Evolutionary conservation across 306 rosid species (phyloP), one percentile per base, ranked within the genome.

Genomic region (Carpinus viminea): DNA sequence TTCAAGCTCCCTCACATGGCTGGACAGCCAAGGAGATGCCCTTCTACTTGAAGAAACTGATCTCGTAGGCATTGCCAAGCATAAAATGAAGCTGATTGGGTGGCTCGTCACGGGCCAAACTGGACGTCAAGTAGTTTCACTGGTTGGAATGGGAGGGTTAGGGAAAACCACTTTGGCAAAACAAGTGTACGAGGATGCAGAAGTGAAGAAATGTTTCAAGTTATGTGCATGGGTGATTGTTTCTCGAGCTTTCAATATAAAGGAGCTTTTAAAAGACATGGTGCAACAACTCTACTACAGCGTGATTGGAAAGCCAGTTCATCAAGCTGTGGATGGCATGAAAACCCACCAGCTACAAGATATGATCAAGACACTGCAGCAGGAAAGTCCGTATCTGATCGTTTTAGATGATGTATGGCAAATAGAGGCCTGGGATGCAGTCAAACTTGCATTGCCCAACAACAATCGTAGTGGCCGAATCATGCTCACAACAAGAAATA

Each of bases 401-500:
- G 69, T 80, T 21, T 47, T 80, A n/a, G 79, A 80, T 80, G 79
- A 80, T 26, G 81, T 77, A 18, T 82, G 81, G 85, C 74, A 66
- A 17, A 12, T 21, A 17, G 66, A 65, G 3, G 74, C 72, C 3
- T 82, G 78, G 78, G 18, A 38, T 8, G 70, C 13, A 9, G 36
- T 59, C 17, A 64, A 43, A 65, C 77, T 4, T 62, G 5, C 85
- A 28, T 46, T 82, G 48, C 82, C 75, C 5, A 21, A 77, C 68
- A 62, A 8, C 24, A 4, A 21, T 51, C 36, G 7, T 72, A 75
- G 82, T 34, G 72, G 85, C 38, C 70, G 70, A 66, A 68, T 82
- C 6, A 54, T 82, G 2, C 61, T 80, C 50, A 82, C 78, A 8
- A 76, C 85, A 12, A 65, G 66, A 7, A 77, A 66, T 4, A 64